phyloP scores from a whole-genome alignment of 1,139 yeast genomes.

The Debaryomyces psychrophilus region DNA sequence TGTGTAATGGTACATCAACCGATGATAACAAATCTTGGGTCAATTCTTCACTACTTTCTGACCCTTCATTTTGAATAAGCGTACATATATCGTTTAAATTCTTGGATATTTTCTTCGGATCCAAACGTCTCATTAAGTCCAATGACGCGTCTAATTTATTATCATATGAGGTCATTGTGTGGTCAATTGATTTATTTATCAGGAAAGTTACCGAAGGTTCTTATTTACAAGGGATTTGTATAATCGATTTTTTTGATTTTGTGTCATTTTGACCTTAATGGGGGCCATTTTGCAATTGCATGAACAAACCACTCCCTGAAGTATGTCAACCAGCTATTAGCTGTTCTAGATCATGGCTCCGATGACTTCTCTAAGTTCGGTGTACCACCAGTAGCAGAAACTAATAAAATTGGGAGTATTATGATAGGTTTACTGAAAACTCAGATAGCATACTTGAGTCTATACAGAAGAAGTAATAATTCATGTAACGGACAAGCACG shows the following conservation, averaged over 20 bases:
- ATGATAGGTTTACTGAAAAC: too few relatives aligned
- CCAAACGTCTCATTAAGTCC: conserved; percentile 81
- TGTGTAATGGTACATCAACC: conserved; percentile 80
- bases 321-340: neutral
- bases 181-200: neutral
- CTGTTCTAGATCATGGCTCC: neutral
- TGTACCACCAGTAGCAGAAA: too few relatives aligned
- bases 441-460: too few relatives aligned
- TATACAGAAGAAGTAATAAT: too few relatives aligned
- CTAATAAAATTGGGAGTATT: too few relatives aligned
- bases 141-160: conserved; percentile 85
- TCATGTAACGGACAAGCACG: too few relatives aligned
- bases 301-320: too few relatives aligned
- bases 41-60: conserved; percentile 43
- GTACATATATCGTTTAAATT: conserved; percentile 74
- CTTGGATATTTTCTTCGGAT: conserved; percentile 67
- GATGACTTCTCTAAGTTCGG: too few relatives aligned
- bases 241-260: neutral
- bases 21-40: conserved; percentile 88
- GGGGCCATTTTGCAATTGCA: neutral
- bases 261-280: neutral
- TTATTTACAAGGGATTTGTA: neutral
- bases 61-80: conserved; percentile 55
- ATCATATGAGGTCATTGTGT: conserved; percentile 35
- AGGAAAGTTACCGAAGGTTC: neutral